Percentiles rank a stretch among this genome's conserved stretches.
Evolutionary conservation across 192 early-diverging fungal species (phyloP).

Genomic region (Coemansia sp.): DNA sequence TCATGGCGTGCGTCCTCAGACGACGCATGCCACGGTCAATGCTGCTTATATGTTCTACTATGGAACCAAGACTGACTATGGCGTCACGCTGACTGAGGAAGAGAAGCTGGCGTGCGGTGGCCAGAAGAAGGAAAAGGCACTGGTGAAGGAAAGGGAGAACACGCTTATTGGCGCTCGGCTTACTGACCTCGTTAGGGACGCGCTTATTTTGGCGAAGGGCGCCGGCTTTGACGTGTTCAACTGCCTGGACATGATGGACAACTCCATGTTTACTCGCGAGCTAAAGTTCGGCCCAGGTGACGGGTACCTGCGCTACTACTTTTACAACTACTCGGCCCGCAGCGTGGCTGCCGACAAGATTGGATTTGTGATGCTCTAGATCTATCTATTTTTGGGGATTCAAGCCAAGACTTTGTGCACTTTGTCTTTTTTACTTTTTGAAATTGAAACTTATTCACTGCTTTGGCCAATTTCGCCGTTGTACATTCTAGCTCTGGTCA

Average conservation of each 20-base stretch:
- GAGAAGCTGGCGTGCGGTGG: conserved; percentile 51
- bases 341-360: conserved; percentile 70
- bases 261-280: conserved; percentile 75
- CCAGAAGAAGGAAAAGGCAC: conserved; percentile 50
- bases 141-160: conserved; percentile 36
- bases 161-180: conserved; percentile 60
- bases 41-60: conserved; percentile 98
- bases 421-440: background rate
- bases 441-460: conserved; percentile 9
- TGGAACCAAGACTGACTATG: conserved; percentile 60
- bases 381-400: too few relatives aligned
- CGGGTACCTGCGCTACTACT: conserved; percentile 92
- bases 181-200: conserved; percentile 73
- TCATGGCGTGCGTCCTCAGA: background rate
- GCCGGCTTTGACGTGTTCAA: conserved; percentile 94
- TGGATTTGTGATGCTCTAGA: conserved; percentile 90
- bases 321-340: conserved; percentile 93
- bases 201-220: conserved; percentile 72
- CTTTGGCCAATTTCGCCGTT: background rate
- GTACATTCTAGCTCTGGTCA: background rate
- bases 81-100: conserved; percentile 30
- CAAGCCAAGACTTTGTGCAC: too few relatives aligned
- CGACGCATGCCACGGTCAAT: conserved; percentile 63
- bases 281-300: conserved; percentile 94
- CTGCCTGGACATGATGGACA: conserved; percentile 92